Evolutionary conservation across 2,329 filamentous ascomycete genomes (phyloP).

Genomic region (Cercospora sp.): DNA sequence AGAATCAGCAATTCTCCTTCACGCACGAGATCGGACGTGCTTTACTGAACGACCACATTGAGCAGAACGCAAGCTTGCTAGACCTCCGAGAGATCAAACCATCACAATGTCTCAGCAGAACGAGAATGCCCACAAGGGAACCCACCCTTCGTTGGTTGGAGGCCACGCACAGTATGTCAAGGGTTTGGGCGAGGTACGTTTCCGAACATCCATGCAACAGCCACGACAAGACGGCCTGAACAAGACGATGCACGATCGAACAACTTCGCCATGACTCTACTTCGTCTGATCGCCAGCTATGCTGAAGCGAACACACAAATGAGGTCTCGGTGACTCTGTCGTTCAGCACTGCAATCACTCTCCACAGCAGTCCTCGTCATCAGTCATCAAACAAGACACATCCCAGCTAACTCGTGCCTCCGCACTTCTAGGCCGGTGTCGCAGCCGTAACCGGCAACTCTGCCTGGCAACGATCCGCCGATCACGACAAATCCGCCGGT

Average conservation of each 20-base stretch:
- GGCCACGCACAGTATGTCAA: conserved; percentile 69
- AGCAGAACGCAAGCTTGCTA: background rate
- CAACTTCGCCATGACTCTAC: background rate
- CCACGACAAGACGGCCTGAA: background rate
- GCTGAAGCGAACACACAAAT: background rate
- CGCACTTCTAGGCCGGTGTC: conserved; percentile 53
- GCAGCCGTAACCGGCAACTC: conserved; percentile 63
- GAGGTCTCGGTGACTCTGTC: background rate
- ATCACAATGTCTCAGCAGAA: conserved; percentile 12
- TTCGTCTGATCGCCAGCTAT: background rate
- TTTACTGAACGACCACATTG: background rate
- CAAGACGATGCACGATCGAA: background rate
- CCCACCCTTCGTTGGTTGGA: conserved; percentile 61
- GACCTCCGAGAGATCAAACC: conserved; percentile 26
- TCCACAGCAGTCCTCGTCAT: background rate
- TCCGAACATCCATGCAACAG: background rate
- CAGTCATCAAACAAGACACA: background rate
- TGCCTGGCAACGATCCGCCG: conserved; percentile 64
- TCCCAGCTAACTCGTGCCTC: conserved; percentile 3
- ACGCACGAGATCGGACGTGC: background rate
- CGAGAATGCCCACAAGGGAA: conserved; percentile 31
- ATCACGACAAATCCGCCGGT: conserved; percentile 63
- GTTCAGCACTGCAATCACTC: background rate
- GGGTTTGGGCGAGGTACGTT: conserved; percentile 65
- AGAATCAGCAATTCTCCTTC: background rate